These are phyloP conservation scores for Gardenia jasminoides DNA, from an alignment of 257 asterid genomes.

Conservation along the genomic window DNA sequence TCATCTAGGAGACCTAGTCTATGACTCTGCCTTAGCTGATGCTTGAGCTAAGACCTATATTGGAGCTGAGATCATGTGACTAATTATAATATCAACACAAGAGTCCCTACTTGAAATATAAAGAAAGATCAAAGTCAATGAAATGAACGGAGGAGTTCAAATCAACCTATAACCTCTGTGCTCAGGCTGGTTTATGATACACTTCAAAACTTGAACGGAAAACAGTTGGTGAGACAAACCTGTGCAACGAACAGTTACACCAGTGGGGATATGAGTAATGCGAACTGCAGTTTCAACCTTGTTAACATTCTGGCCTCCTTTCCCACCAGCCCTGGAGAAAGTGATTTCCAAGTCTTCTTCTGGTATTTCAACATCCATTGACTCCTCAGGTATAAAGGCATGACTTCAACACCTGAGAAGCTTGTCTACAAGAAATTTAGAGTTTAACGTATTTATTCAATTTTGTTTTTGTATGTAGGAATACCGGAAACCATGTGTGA, in stretches of 20 bases:
- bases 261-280: conserved; percentile 90
- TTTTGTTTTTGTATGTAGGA: neutral
- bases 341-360: conserved; percentile 91
- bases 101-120: neutral
- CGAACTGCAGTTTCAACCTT: conserved; percentile 97
- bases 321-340: conserved; percentile 86
- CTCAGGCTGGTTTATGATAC: neutral
- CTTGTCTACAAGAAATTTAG: conserved; percentile 64
- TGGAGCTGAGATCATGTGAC: neutral
- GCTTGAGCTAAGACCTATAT: neutral
- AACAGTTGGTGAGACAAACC: conserved; percentile 41
- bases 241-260: conserved; percentile 87
- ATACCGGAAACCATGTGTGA: too few relatives aligned
- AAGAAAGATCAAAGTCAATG: neutral
- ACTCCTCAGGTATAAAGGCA: conserved; percentile 97
- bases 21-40: neutral
- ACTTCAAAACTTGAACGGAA: neutral
- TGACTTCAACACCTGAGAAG: conserved; percentile 91
- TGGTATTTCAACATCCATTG: conserved; percentile 77
- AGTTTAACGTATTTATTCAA: neutral
- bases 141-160: neutral
- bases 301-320: conserved; percentile 97
- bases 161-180: neutral
- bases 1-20: neutral
- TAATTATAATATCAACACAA: neutral